A percentile compares a stretch with the other conserved stretches of the same genome.
Conservation (phyloP, 495 filamentous ascomycete genomes). For the Xylaria longipes region DNA sequence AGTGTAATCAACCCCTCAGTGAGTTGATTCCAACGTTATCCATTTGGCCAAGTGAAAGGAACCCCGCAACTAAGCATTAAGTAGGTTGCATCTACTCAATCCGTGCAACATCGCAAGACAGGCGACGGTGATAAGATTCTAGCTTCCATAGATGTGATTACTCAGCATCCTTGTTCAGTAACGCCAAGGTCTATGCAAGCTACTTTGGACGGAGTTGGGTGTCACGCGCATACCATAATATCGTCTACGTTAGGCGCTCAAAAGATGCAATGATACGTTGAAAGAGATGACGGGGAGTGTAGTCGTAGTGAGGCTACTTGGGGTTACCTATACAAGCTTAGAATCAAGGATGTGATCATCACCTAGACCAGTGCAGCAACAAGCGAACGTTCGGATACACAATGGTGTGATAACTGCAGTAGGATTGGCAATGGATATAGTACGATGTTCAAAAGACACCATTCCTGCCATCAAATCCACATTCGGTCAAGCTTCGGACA, state of each 20-base stretch:
- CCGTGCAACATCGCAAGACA: neutral
- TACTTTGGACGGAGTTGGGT: neutral
- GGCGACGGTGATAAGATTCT: neutral
- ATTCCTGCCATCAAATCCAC: neutral
- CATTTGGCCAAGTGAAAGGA: neutral
- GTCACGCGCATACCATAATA: slow-evolving; percentile 1
- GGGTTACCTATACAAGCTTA: neutral
- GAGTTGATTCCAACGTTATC: neutral
- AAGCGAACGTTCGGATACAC: neutral
- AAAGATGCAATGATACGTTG: neutral
- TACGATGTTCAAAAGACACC: neutral
- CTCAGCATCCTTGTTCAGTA: slow-evolving; percentile 1
- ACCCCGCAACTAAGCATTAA: neutral
- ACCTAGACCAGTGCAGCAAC: neutral
- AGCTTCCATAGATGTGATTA: neutral
- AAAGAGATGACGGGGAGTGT: neutral
- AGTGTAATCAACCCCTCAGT: neutral
- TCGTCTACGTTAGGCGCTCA: neutral
- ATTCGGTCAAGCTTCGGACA: neutral
- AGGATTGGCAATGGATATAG: neutral
- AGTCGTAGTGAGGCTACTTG: neutral
- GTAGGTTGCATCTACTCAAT: neutral
- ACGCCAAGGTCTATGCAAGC: neutral
- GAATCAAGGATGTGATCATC: neutral
- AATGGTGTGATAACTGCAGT: neutral